A percentile compares a stretch with the other conserved stretches of the same genome.
Conservation (phyloP, 768 basidiomycete species). For the Boletus rufocinnamomeus region DNA sequence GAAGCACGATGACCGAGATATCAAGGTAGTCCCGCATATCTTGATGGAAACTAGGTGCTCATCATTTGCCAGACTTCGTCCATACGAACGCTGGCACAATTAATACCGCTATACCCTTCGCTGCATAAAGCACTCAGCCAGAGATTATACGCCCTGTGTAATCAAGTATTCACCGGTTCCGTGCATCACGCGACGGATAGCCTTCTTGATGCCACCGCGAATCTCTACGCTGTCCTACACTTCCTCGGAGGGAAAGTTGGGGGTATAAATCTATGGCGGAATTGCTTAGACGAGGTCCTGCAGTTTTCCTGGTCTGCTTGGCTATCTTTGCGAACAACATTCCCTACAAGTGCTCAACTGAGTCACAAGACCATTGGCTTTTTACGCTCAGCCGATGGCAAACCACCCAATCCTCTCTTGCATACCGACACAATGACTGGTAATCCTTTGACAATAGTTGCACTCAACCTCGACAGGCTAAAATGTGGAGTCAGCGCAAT, state of each 20-base stretch:
- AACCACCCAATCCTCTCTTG: conserved; percentile 10
- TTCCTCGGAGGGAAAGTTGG: conserved; percentile 80
- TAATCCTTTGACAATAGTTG: conserved; percentile 52
- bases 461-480: conserved; percentile 63
- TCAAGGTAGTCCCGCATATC: conserved; percentile 47
- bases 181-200: conserved; percentile 43
- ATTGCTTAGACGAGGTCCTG: conserved; percentile 69
- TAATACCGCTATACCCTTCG: conserved; percentile 68
- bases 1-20: conserved; percentile 47
- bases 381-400: conserved; percentile 12
- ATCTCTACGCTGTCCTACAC: conserved; percentile 64
- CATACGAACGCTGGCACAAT: conserved; percentile 49
- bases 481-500: conserved; percentile 54
- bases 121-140: conserved; percentile 58
- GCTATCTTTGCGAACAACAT: conserved; percentile 59
- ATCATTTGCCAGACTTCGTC: conserved; percentile 43
- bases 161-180: conserved; percentile 59
- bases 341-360: conserved; percentile 41
- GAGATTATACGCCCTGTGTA: conserved; percentile 52
- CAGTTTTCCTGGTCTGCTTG: conserved; percentile 67
- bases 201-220: conserved; percentile 49
- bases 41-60: conserved; percentile 2
- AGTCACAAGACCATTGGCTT: conserved; percentile 9
- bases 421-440: conserved; percentile 28
- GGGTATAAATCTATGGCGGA: conserved; percentile 70